These are phyloP conservation scores for Fraxinus pennsylvanica DNA, from an alignment of 257 asterid genomes.

Conservation along the genomic window DNA sequence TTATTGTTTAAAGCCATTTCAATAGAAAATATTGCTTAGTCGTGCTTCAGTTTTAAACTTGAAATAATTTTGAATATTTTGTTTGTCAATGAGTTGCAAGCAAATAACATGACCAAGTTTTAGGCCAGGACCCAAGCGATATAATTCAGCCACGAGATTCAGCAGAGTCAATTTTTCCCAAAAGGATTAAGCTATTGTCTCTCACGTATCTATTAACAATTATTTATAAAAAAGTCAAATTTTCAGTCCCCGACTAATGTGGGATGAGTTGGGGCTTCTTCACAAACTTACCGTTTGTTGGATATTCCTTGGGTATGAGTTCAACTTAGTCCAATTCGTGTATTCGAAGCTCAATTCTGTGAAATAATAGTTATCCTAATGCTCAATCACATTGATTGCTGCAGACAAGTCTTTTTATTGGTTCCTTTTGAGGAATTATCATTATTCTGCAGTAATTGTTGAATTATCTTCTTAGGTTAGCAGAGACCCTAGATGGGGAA, in stretches of 20 bases:
- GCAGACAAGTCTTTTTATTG: slow-evolving; percentile 1
- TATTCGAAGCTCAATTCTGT: not conserved
- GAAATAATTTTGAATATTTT: not conserved
- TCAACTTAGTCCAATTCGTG: not conserved
- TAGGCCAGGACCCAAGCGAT: not conserved
- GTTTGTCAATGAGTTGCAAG: not conserved
- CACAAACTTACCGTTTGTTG: not conserved
- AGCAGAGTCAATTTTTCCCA: not conserved
- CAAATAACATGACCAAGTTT: not conserved
- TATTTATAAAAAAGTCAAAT: not conserved
- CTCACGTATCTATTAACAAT: not conserved
- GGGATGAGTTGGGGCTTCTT: not conserved
- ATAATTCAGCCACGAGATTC: not conserved
- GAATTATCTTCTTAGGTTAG: slow-evolving; percentile 54
- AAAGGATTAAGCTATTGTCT: not conserved
- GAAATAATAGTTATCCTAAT: not conserved
- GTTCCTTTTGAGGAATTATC: slow-evolving; percentile 2
- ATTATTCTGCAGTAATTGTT: slow-evolving; percentile 21
- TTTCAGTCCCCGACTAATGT: not conserved
- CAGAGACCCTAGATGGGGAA: slow-evolving; percentile 99
- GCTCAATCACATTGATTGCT: slow-evolving; percentile 5
- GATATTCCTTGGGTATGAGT: not conserved
- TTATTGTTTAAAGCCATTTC: not conserved
- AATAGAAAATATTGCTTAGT: not conserved
- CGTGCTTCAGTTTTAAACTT: not conserved